These are phyloP conservation scores for Ziziphus jujuba DNA, from an alignment of 306 rosid genomes.

Conservation along the genomic window DNA sequence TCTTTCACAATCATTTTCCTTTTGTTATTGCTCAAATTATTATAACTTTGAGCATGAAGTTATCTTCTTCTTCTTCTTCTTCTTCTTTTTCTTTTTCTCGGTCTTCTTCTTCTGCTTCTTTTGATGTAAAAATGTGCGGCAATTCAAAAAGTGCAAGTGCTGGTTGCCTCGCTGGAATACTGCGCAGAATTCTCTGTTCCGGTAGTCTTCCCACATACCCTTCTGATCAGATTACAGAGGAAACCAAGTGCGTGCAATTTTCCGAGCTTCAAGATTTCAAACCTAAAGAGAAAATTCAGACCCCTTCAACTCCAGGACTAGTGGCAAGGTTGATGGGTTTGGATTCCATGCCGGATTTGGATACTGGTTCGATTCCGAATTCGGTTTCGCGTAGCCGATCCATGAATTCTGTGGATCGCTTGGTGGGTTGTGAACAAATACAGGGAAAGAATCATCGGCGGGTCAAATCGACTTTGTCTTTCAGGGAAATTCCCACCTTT, in stretches of 20 bases:
- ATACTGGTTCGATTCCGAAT: conserved; percentile 12
- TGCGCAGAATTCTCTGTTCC: conserved; percentile 74
- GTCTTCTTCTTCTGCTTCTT: conserved; percentile 35
- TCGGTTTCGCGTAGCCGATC: conserved; percentile 54
- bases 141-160: conserved; percentile 51
- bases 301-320: conserved; percentile 44
- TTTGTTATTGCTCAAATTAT: background rate
- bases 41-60: conserved; percentile 36
- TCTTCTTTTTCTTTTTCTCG: conserved; percentile 47
- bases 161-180: conserved; percentile 61
- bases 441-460: conserved; percentile 31
- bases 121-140: conserved; percentile 45
- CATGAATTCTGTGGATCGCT: conserved; percentile 55
- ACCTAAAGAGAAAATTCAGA: conserved; percentile 18
- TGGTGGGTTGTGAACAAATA: conserved; percentile 34
- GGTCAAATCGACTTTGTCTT: conserved; percentile 55
- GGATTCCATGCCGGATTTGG: conserved; percentile 53
- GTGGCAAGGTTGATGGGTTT: conserved; percentile 92
- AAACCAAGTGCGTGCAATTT: conserved; percentile 23
- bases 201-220: conserved; percentile 73
- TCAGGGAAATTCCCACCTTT: conserved; percentile 59
- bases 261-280: conserved; percentile 30
- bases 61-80: conserved; percentile 40
- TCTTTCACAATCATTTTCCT: conserved; percentile 13
- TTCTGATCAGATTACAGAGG: conserved; percentile 50